phyloP scores from a whole-genome alignment of 2,329 filamentous ascomycete genomes.

The Pestalotiopsis sp. region DNA sequence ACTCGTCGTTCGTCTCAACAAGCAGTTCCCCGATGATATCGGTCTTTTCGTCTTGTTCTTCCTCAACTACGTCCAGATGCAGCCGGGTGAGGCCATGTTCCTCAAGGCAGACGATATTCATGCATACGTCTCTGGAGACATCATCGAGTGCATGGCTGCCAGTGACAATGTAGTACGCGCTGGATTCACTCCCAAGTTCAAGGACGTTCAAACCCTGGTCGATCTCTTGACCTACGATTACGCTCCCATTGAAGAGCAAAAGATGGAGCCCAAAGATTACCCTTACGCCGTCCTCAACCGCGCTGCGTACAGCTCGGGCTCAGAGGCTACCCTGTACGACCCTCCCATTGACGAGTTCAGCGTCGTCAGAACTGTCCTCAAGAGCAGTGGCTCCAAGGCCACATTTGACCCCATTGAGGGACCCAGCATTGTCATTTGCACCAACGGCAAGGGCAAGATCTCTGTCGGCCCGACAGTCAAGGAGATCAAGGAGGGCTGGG shows the following conservation, averaged over 20 bases:
- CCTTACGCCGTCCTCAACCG: constrained; percentile 83
- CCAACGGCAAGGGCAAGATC: constrained; percentile 79
- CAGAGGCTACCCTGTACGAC: constrained; percentile 78
- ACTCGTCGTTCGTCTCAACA: constrained; percentile 76
- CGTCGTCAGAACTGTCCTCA: constrained; percentile 80
- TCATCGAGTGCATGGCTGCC: constrained; percentile 98
- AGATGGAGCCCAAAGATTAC: constrained; percentile 85
- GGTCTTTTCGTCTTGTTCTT: constrained; percentile 96
- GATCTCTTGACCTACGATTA: constrained; percentile 94
- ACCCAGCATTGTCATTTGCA: constrained; percentile 92
- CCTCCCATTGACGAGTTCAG: constrained; percentile 96
- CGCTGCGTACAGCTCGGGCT: constrained; percentile 77
- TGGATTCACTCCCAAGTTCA: constrained; percentile 98
- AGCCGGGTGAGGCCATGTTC: constrained; percentile 92
- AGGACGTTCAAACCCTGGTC: constrained; percentile 88
- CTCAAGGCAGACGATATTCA: constrained; percentile 96
- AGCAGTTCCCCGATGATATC: constrained; percentile 86
- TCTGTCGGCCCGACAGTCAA: constrained; percentile 81
- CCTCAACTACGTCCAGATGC: constrained; percentile 89
- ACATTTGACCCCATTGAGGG: constrained; percentile 88
- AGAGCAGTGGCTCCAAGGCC: constrained; percentile 72
- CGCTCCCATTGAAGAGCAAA: constrained; percentile 91
- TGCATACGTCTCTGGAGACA: constrained; percentile 89
- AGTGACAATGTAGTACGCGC: constrained; percentile 99
- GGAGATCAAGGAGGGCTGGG: constrained; percentile 72